These are phyloP conservation scores for Fennellomyces sp. DNA, from an alignment of 371 early-diverging fungal genomes.

Conservation along the genomic window DNA sequence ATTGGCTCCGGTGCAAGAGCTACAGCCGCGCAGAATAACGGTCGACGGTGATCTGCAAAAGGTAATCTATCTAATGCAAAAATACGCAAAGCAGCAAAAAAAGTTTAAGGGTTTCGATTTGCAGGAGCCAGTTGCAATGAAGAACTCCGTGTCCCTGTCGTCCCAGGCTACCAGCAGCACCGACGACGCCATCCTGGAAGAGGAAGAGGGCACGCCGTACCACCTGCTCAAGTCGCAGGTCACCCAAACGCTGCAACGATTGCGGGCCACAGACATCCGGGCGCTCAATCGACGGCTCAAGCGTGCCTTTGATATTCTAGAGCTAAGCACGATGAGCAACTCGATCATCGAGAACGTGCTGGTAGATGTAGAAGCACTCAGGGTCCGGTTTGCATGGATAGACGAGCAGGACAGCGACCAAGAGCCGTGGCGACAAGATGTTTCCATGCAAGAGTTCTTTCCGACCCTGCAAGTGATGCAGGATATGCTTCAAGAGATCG, in stretches of 20 bases:
- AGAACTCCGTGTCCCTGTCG: slow-evolving; percentile 22
- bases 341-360: slow-evolving; percentile 72
- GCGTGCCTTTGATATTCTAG: slow-evolving; percentile 72
- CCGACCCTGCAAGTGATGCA: slow-evolving; percentile 63
- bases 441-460: slow-evolving; percentile 51
- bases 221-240: slow-evolving; percentile 20
- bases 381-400: slow-evolving; percentile 56
- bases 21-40: not conserved
- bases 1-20: not conserved
- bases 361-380: slow-evolving; percentile 59
- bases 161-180: slow-evolving; percentile 10
- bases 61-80: too few relatives aligned
- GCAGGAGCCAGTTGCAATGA: too few relatives aligned
- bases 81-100: too few relatives aligned
- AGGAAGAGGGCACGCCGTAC: slow-evolving; percentile 13
- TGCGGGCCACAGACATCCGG: slow-evolving; percentile 60
- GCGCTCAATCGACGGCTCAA: slow-evolving; percentile 61
- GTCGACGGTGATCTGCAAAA: not conserved
- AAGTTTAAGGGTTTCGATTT: too few relatives aligned
- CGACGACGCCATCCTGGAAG: not conserved
- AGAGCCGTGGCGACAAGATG: slow-evolving; percentile 20
- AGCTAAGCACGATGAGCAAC: slow-evolving; percentile 74
- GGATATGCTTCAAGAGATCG: slow-evolving; percentile 65
- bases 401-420: slow-evolving; percentile 26
- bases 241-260: slow-evolving; percentile 36